Base-by-base conservation (phyloP, 495 filamentous ascomycete genomes). In the Penicillium psychrofluorescens region DNA sequence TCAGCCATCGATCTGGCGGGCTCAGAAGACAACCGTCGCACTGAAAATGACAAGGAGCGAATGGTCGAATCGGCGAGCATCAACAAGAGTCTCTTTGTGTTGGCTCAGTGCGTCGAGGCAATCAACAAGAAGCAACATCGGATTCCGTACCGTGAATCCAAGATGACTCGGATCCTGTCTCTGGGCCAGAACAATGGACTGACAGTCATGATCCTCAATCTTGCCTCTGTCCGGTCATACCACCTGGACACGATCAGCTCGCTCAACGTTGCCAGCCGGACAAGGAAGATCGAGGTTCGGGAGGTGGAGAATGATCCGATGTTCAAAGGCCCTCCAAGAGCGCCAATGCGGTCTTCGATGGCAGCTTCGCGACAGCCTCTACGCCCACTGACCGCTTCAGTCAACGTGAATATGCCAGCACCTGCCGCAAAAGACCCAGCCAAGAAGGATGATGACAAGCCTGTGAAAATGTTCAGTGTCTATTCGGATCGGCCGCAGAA, bases 1-100 rank as follows among this genome's bases (percentile, higher is more conserved):
- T 95, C 89, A 2, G 91, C 90, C 46, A 97, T 98, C 65, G 92
- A 98, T 70, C 75, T 98, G 51, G 92, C 92, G 38, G 92, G 92
- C 8, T 95, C 89, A 10, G 92, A 98, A 63, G 92, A 98, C 59
- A 98, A 98, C 61, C 74, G 92, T 16, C 67, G 92, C 30, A 98
- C 92, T 0, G 90, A 95, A 30, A 98, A 98, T 65, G 88, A 84
- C 48, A 94, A 92, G 64, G 89, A 95, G 56, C 74, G 92, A 11
- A 76, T 98, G 71, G 76, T 94, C 2, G 92, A 98, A 62, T 95
- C 89, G n/a, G 88, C 90, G 2, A 94, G 88, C 58, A 98, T 98
- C 71, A 98, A 98, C 74, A 98, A 96, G 69, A 90, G 84, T 49
- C 73, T 98, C 9, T 98, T 98, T 53, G 90, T 95, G 29, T 70